phyloP scores from a whole-genome alignment of 2,329 filamentous ascomycete species.

The Pleoardoris graminearum region DNA sequence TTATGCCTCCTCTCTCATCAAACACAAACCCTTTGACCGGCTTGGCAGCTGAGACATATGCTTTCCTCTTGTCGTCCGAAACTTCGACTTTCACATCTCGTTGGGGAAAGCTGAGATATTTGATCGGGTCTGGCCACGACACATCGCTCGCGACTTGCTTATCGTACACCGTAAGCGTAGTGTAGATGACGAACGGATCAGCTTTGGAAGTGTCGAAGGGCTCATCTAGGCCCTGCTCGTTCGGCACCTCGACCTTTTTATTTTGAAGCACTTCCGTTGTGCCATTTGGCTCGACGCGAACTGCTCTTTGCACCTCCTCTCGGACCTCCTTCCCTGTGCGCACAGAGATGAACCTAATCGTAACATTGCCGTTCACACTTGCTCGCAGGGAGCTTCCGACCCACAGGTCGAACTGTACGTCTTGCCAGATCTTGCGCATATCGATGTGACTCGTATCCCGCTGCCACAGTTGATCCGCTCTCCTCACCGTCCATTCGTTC shows the following conservation, averaged over 20 bases:
- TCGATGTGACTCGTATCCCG: constrained; percentile 35
- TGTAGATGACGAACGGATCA: constrained; percentile 25
- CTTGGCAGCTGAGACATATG: constrained; percentile 12
- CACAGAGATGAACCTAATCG: constrained; percentile 20
- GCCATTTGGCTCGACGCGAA: constrained; percentile 19
- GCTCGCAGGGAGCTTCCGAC: constrained; percentile 16
- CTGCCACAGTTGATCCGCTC: constrained; percentile 30
- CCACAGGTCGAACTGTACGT: constrained; percentile 27
- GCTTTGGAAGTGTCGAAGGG: constrained; percentile 15
- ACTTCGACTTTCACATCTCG: constrained; percentile 15
- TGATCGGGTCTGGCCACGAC: constrained; percentile 30
- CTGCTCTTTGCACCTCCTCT: background rate
- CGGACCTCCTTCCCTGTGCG: constrained; percentile 15
- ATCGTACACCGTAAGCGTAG: constrained; percentile 12
- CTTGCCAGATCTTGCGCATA: constrained; percentile 21
- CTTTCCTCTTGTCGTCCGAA: constrained; percentile 11
- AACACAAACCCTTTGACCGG: constrained; percentile 30
- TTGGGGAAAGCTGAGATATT: constrained; percentile 22
- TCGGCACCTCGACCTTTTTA: constrained; percentile 8
- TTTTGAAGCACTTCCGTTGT: constrained; percentile 22
- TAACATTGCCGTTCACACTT: constrained; percentile 11
- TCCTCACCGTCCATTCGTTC: constrained; percentile 26
- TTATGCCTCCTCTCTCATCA: constrained; percentile 21
- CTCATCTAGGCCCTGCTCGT: constrained; percentile 9
- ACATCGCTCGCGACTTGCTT: constrained; percentile 17